phyloP scores from a whole-genome alignment of 1,139 yeast genomes.

The Protomyces inundatus region DNA sequence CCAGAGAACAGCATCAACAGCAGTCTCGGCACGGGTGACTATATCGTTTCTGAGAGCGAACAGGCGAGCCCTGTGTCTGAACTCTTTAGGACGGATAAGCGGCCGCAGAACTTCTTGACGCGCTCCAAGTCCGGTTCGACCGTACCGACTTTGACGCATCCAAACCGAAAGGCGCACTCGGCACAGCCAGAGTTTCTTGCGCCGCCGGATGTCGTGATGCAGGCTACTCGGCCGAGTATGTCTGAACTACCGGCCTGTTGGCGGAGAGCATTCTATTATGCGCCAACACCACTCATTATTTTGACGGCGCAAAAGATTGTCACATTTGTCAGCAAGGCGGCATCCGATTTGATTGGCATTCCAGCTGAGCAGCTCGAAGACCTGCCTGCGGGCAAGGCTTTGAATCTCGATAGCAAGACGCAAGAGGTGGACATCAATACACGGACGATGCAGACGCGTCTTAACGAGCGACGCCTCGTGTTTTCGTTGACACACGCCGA shows the following conservation, averaged over 20 bases:
- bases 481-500: background rate
- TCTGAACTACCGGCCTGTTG: background rate
- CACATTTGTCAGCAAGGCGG: slow-evolving; percentile 9
- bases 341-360: background rate
- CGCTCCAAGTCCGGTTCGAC: background rate
- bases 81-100: background rate
- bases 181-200: background rate
- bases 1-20: background rate
- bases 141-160: background rate
- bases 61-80: background rate
- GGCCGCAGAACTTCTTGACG: background rate
- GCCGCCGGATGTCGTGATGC: background rate
- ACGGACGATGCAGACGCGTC: slow-evolving; percentile 12
- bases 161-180: background rate
- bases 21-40: background rate
- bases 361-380: background rate
- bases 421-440: background rate
- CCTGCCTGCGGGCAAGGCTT: background rate
- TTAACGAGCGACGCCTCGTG: background rate
- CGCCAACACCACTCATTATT: slow-evolving; percentile 11
- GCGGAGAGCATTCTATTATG: background rate
- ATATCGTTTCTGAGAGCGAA: background rate
- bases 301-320: background rate
- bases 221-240: background rate
- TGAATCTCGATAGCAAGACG: background rate